phyloP scores from a whole-genome alignment of 2,329 filamentous ascomycete genomes.

The Cadophora gregata region DNA sequence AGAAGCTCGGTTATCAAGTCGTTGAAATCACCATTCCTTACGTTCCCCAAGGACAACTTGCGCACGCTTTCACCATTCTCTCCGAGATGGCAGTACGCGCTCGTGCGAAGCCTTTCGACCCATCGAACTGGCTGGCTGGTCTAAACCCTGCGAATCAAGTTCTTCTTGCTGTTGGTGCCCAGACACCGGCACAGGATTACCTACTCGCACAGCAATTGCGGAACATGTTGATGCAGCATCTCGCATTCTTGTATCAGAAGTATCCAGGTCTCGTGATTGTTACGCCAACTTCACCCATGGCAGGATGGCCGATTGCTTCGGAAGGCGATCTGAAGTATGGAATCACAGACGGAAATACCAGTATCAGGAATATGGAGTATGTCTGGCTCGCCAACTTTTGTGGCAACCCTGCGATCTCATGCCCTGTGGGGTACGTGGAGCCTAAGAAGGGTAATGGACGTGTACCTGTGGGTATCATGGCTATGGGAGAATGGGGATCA shows the following conservation, averaged over 20 bases:
- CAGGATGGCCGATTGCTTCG: slow-evolving; percentile 70
- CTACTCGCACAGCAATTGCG: slow-evolving; percentile 76
- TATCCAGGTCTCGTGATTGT: slow-evolving; percentile 80
- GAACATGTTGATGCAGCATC: slow-evolving; percentile 77
- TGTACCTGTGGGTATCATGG: slow-evolving; percentile 66
- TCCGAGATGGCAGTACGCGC: slow-evolving; percentile 65
- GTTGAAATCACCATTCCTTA: slow-evolving; percentile 70
- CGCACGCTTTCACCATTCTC: slow-evolving; percentile 80
- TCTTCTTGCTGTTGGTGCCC: slow-evolving; percentile 67
- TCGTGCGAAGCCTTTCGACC: slow-evolving; percentile 36
- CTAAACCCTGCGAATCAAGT: slow-evolving; percentile 73
- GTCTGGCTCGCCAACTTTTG: slow-evolving; percentile 84
- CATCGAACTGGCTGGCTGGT: slow-evolving; percentile 54
- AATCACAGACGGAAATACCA: slow-evolving; percentile 73
- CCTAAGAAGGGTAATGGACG: slow-evolving; percentile 55
- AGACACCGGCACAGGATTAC: slow-evolving; percentile 72
- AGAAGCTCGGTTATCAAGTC: slow-evolving; percentile 55
- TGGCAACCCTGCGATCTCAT: slow-evolving; percentile 76
- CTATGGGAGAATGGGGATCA: slow-evolving; percentile 69
- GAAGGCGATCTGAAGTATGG: slow-evolving; percentile 70
- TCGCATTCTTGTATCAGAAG: slow-evolving; percentile 71
- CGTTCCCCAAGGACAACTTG: slow-evolving; percentile 73
- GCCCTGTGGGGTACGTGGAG: slow-evolving; percentile 74
- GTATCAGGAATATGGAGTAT: slow-evolving; percentile 82
- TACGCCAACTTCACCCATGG: slow-evolving; percentile 76